Percentiles rank a stretch among this genome's conserved stretches.
Evolutionary conservation across 2,329 filamentous ascomycete genomes (phyloP).

Genomic region (Periconia sp.): DNA sequence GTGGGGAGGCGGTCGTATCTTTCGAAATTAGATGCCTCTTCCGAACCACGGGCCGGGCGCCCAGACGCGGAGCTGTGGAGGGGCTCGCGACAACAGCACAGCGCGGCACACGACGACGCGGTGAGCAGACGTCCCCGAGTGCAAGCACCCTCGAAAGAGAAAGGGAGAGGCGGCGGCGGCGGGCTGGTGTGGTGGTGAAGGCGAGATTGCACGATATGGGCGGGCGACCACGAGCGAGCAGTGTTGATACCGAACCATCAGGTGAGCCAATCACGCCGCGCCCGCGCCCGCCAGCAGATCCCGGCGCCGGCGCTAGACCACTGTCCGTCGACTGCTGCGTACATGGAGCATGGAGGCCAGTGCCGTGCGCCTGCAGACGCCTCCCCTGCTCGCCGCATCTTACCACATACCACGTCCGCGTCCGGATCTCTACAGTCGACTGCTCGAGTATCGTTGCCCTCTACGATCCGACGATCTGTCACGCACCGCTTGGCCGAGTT

Average conservation of each 20-base stretch:
- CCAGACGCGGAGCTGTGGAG: neutral
- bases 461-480: no score
- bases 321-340: no score
- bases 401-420: slow-evolving; percentile 2
- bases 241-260: neutral
- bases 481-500: no score
- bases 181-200: neutral
- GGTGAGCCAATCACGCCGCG: neutral
- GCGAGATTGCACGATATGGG: neutral
- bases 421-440: slow-evolving; percentile 4
- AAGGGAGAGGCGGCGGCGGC: neutral
- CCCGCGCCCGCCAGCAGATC: neutral
- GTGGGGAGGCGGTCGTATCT: slow-evolving; percentile 18
- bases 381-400: neutral
- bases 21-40: slow-evolving; percentile 2
- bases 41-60: neutral
- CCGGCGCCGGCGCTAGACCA: neutral
- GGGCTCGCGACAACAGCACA: no score
- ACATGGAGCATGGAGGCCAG: no score
- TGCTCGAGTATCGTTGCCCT: slow-evolving; percentile 17
- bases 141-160: neutral
- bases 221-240: neutral
- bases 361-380: no score
- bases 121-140: neutral
- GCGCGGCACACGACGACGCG: neutral